phyloP scores from a whole-genome alignment of 768 basidiomycete species.

The Suillus alpinus region DNA sequence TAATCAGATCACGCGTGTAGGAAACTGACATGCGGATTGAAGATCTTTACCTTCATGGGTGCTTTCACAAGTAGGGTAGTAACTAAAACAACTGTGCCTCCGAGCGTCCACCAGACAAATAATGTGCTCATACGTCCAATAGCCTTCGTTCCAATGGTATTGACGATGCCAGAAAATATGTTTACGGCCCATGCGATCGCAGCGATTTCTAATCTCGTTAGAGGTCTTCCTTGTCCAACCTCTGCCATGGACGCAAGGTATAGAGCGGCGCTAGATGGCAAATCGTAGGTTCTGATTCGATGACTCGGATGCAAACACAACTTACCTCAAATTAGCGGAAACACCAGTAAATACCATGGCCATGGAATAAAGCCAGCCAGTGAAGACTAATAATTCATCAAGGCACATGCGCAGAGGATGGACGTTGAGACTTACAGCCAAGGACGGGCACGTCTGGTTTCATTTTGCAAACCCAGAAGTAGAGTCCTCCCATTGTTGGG shows the following conservation, averaged over 20 bases:
- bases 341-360: slow-evolving; percentile 60
- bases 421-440: slow-evolving; percentile 39
- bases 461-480: slow-evolving; percentile 65
- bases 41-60: slow-evolving; percentile 41
- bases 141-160: slow-evolving; percentile 55
- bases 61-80: slow-evolving; percentile 56
- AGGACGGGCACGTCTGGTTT: slow-evolving; percentile 51
- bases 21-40: neutral
- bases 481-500: slow-evolving; percentile 57
- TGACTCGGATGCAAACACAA: neutral
- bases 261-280: slow-evolving; percentile 41
- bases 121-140: slow-evolving; percentile 54
- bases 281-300: neutral
- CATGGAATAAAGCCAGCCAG: slow-evolving; percentile 60
- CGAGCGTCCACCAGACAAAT: slow-evolving; percentile 61
- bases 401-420: neutral
- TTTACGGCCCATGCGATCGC: slow-evolving; percentile 59
- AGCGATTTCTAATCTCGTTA: slow-evolving; percentile 47
- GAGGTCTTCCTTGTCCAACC: slow-evolving; percentile 41
- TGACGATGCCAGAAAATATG: slow-evolving; percentile 51
- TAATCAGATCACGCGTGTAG: neutral
- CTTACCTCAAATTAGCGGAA: slow-evolving; percentile 52
- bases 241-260: slow-evolving; percentile 55
- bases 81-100: slow-evolving; percentile 55
- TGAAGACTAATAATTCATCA: slow-evolving; percentile 33